Evolutionary conservation across 495 filamentous ascomycete genomes (phyloP).

Genomic region (Alectoria sarmentosa): DNA sequence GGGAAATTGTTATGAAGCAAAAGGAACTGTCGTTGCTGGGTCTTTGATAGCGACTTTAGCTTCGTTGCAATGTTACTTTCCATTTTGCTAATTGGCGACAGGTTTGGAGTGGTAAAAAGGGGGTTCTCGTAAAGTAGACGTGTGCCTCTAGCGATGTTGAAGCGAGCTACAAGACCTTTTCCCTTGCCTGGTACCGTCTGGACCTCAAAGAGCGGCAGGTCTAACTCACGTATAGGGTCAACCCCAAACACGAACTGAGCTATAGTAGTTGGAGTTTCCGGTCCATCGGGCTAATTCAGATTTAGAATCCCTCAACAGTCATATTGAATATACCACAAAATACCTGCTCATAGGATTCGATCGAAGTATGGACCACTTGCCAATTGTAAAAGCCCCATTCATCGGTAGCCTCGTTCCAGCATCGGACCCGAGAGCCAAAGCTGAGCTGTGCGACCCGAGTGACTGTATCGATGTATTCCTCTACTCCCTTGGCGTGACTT

Average conservation of each 20-base stretch:
- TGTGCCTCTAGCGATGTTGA: background rate
- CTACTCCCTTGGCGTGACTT: constrained; percentile 13
- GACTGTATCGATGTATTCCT: background rate
- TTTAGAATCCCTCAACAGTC: background rate
- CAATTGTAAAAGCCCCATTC: background rate
- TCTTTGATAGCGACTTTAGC: background rate
- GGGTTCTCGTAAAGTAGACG: background rate
- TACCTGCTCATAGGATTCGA: background rate
- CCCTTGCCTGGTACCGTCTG: background rate
- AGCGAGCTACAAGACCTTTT: background rate
- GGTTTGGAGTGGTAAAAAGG: background rate
- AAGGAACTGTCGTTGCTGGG: background rate
- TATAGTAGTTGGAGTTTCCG: background rate
- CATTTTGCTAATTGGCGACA: background rate
- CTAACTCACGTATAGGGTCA: background rate
- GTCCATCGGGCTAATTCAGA: background rate
- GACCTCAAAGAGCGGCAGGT: background rate
- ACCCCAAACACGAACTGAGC: background rate
- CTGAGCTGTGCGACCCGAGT: background rate
- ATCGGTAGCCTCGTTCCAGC: background rate
- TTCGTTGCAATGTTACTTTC: background rate
- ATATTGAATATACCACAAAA: background rate
- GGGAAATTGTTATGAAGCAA: background rate
- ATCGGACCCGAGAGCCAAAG: background rate
- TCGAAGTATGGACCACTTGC: background rate